Evolutionary conservation across 192 early-diverging fungal genomes (phyloP), one percentile per base, ranked within the genome.

Genomic region (Coemansia sp.): DNA sequence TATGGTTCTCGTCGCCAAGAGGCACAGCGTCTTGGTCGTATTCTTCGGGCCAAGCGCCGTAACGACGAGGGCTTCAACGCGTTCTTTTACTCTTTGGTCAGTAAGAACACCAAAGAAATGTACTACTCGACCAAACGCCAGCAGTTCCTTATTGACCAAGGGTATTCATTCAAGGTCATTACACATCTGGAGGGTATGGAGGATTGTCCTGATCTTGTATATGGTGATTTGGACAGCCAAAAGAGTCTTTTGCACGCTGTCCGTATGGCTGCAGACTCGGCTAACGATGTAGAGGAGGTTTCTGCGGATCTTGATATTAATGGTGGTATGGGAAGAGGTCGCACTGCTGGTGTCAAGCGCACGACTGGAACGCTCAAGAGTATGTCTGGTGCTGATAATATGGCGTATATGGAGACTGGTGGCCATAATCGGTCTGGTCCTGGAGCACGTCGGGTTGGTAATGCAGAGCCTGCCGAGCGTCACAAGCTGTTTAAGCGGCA

Each of bases 91-190:
- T 92, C 95, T 15, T 72, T 99, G n/a, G 95, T 99, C n/a, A 90
- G 86, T 25, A 85, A 85, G 39, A 96, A 99, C 78, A 99, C 97
- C 0, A 88, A 97, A 72, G 97, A 99, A 70, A 96, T 98, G 87
- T 94, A 85, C 62, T 99, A 97, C 54, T 94, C 94, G 3, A 83
- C 92, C 26, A 98, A 98, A 71, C 83, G 95, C 17, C 97, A 99
- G 71, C 97, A 98, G 70, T 99, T 99, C 72, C 69, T 99, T 56
- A 92, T 99, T 40, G 95, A 99, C 73, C 97, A 99, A 64, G 97
- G 97, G 0, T 98, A 99, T 72, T 86, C 92, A n/a, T 98, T 97
- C 80, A 97, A 97, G 74, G 89, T 97, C 26, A 98, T 99, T 53
- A 97, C 94, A 27, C 82, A 90, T 20, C 79, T 99, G 32, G 94